Base-by-base conservation (phyloP, 495 filamentous ascomycete genomes). In the Ramalina intermedia region DNA sequence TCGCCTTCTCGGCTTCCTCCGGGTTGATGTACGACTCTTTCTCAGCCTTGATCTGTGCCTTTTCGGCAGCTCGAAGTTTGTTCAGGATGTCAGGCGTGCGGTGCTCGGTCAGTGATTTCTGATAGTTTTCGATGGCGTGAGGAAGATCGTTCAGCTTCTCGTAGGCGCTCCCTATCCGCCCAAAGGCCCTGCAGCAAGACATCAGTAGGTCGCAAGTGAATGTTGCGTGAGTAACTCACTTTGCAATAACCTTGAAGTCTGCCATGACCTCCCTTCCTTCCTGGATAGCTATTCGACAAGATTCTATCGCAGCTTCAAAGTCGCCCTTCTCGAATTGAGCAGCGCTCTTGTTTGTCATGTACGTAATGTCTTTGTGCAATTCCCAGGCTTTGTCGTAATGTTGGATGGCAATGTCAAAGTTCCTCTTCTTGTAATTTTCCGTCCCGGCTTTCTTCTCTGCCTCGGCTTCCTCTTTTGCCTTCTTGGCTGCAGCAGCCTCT, bases 351-450 rank as follows among this genome's bases (percentile, higher is more conserved):
- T 99, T 99, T 70, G 94, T 96, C 53, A 96, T 71, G 64, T 96
- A 99, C 13, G 88, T 91, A 59, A 96, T 89, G 55, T 99, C 91
- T 72, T 95, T 88, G 78, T 89, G 70, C 41, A 90, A 54, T 43
- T 89, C 84, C 93, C 93, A 99, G 2, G 91, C 91, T 63, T 93
- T 94, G 58, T 69, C 74, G 69, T 99, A 99, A 70, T 99, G 88
- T 63, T 85, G 79, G 58, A 96, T 94, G 39, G 91, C 91, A 58
- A 80, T 77, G 56, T 96, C 93, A 50, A 96, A 91, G 58, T 95
- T 78, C 56, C 87, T 79, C 77, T 96, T 94, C 80, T 96, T 99
- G 73, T 99, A 99, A 60, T 81, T 81, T 55, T 94, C 85, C 23
- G 88, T 99, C 48, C 91, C 91, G 43, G 94, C 71, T 48, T 80